phyloP scores from a whole-genome alignment of 345 rosid genomes.

The Pugionium cornutum region DNA sequence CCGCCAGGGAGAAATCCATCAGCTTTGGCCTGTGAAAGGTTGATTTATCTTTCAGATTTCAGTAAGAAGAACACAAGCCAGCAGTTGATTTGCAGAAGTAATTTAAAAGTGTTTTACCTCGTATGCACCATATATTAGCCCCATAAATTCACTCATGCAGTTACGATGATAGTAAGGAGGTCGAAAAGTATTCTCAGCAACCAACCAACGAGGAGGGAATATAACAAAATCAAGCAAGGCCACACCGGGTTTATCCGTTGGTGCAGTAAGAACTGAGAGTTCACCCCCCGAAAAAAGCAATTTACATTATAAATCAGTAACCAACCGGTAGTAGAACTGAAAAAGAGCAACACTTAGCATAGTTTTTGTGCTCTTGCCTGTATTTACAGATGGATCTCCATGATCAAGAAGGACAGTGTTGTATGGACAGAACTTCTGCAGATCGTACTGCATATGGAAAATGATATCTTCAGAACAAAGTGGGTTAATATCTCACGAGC shows the following conservation, averaged over 20 bases:
- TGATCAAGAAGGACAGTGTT: slow-evolving; percentile 92
- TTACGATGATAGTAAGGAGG: slow-evolving; percentile 98
- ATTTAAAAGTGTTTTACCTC: slow-evolving; percentile 54
- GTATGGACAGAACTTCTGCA: slow-evolving; percentile 87
- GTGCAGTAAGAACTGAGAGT: slow-evolving; percentile 86
- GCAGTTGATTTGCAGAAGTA: slow-evolving; percentile 1
- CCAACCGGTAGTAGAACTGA: not conserved
- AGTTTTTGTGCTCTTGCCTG: slow-evolving; percentile 48
- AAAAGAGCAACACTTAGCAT: not conserved
- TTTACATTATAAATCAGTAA: slow-evolving; percentile 5
- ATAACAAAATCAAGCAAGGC: slow-evolving; percentile 94
- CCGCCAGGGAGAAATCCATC: slow-evolving; percentile 96
- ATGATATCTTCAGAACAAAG: slow-evolving; percentile 5
- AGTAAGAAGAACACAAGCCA: slow-evolving; percentile 8
- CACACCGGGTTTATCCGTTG: slow-evolving; percentile 95
- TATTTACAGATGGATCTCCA: slow-evolving; percentile 89
- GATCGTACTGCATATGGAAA: slow-evolving; percentile 69
- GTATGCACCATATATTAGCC: slow-evolving; percentile 83
- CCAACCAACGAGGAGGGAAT: slow-evolving; percentile 97
- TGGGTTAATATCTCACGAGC: not conserved
- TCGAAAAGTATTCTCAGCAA: slow-evolving; percentile 92
- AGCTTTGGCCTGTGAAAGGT: slow-evolving; percentile 74
- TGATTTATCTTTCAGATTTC: slow-evolving; percentile 5
- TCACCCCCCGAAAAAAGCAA: slow-evolving; percentile 4
- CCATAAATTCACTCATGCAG: slow-evolving; percentile 99